Conservation (phyloP, 176 grass and related monocot genomes). For the Raddia distichophylla region DNA sequence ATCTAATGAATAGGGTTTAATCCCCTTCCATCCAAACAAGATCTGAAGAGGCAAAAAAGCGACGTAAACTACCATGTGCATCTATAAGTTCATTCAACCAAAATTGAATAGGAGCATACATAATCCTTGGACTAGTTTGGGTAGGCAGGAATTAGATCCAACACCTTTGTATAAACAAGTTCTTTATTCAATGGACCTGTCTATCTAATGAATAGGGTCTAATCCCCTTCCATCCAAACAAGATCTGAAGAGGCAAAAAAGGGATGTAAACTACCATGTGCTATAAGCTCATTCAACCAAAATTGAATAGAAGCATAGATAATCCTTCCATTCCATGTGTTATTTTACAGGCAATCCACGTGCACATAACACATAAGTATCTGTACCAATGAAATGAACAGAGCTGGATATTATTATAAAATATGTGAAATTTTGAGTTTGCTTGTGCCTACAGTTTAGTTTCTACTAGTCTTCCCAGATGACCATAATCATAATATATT, state of each 20-base stretch:
- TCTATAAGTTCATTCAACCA: not conserved
- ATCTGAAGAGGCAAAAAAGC: not conserved
- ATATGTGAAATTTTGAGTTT: not conserved
- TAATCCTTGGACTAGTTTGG: not conserved
- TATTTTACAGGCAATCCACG: too few relatives aligned
- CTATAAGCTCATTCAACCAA: not conserved
- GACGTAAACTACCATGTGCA: not conserved
- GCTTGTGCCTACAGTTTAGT: conserved; percentile 17
- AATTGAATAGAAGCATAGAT: not conserved
- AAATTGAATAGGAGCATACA: not conserved
- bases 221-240: not conserved
- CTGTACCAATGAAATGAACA: not conserved
- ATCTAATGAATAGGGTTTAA: not conserved
- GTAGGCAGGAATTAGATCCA: not conserved
- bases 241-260: not conserved
- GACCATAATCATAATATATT: not conserved
- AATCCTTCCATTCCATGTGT: not conserved
- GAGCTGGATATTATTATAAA: not conserved
- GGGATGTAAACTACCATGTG: not conserved
- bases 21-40: not conserved
- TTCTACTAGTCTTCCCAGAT: conserved; percentile 17
- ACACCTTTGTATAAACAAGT: not conserved
- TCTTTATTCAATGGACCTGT: not conserved
- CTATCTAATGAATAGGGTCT: not conserved
- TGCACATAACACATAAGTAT: not conserved